Conservation (phyloP, 2,329 filamentous ascomycete genomes). For the Penicillium hesseltinei region DNA sequence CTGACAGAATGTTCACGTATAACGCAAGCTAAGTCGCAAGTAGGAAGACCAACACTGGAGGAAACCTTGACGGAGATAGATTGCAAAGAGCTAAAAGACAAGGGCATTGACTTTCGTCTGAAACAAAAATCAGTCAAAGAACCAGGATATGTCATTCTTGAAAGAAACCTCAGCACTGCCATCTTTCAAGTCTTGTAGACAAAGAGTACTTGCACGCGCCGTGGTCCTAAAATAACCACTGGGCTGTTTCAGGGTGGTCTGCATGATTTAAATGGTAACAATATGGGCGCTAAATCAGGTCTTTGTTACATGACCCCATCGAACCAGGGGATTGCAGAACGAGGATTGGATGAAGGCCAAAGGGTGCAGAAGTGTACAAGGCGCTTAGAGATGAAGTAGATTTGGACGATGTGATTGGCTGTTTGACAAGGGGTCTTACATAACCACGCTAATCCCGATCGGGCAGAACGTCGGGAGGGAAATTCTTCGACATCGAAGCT, state of each 20-base stretch:
- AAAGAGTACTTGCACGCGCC: constrained; percentile 34
- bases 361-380: constrained; percentile 5
- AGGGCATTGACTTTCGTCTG: constrained; percentile 12
- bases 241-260: constrained; percentile 24
- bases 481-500: constrained; percentile 35
- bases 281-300: constrained; percentile 18
- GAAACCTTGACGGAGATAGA: constrained; percentile 1
- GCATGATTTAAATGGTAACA: constrained; percentile 17
- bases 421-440: constrained; percentile 15
- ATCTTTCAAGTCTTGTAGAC: constrained; percentile 19
- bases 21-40: constrained; percentile 1
- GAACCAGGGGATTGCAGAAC: constrained; percentile 4
- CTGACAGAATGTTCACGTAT: background rate
- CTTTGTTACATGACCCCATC: constrained; percentile 8
- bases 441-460: constrained; percentile 31
- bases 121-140: constrained; percentile 12
- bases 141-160: constrained; percentile 14
- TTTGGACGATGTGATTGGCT: constrained; percentile 16
- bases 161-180: background rate
- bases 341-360: constrained; percentile 4
- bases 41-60: constrained; percentile 2
- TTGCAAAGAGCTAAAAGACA: constrained; percentile 7
- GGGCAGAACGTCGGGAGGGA: constrained; percentile 29
- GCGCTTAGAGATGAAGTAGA: constrained; percentile 21
- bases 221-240: constrained; percentile 27